Evolutionary conservation across 148 eudicot genomes (phyloP).

Genomic region (Spergularia marina): DNA sequence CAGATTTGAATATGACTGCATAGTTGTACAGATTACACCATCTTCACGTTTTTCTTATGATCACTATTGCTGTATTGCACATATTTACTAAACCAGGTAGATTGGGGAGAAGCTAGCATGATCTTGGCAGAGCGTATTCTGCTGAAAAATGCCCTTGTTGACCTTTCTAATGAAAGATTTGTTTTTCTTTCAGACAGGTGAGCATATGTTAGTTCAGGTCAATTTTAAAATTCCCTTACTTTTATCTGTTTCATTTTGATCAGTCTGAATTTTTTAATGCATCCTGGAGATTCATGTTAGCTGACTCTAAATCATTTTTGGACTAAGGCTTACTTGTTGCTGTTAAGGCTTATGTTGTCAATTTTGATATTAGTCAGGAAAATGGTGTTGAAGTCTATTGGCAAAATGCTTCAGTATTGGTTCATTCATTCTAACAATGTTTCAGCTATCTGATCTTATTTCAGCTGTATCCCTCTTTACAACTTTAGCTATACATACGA

Average conservation of each 20-base stretch:
- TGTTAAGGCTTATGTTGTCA: background rate
- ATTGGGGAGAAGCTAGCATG: constrained; percentile 88
- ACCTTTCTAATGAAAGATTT: constrained; percentile 63
- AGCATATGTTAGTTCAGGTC: constrained; percentile 23
- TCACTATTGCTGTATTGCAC: background rate
- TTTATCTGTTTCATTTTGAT: constrained; percentile 11
- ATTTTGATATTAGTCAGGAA: background rate
- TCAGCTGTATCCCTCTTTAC: constrained; percentile 83
- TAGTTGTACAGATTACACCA: background rate
- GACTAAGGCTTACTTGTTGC: background rate
- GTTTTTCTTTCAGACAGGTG: constrained; percentile 77
- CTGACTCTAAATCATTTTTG: too few relatives aligned
- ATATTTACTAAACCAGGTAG: constrained; percentile 48
- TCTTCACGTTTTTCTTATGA: constrained; percentile 3
- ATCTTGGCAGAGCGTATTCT: constrained; percentile 75
- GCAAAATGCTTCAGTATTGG: background rate
- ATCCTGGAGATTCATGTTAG: background rate
- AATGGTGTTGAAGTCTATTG: background rate
- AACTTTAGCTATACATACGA: constrained; percentile 94
- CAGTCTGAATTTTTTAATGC: background rate
- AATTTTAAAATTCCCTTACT: background rate
- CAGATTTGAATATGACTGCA: background rate
- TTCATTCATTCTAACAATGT: constrained; percentile 28
- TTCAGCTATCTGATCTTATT: constrained; percentile 31
- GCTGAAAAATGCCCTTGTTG: constrained; percentile 58